phyloP scores from a whole-genome alignment of 306 rosid species.

The Luffa aegyptiaca region DNA sequence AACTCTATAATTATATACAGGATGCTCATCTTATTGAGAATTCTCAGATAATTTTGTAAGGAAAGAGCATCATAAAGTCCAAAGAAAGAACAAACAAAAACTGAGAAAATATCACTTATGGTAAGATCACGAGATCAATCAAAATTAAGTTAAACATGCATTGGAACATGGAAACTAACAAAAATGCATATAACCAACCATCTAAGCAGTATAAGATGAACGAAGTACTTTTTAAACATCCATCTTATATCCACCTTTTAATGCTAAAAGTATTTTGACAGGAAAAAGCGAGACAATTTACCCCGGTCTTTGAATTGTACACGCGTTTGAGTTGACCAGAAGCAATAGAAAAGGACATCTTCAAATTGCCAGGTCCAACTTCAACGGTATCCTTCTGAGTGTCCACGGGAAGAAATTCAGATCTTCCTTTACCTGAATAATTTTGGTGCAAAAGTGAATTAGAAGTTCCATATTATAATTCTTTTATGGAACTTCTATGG shows the following conservation, averaged over 20 bases:
- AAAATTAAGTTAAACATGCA: neutral
- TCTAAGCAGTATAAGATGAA: neutral
- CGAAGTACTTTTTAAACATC: no score
- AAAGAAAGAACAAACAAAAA: neutral
- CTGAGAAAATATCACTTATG: neutral
- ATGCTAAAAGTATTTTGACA: neutral
- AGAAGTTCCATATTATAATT: neutral
- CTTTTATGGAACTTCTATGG: neutral
- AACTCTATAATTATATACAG: neutral
- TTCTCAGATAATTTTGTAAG: no score
- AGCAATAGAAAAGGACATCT: slow-evolving; percentile 61
- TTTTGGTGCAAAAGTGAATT: slow-evolving; percentile 13
- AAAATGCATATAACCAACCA: neutral
- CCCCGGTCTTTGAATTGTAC: slow-evolving; percentile 54
- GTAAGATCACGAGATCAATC: neutral
- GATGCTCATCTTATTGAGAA: neutral
- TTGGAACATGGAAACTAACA: neutral
- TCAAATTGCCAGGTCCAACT: slow-evolving; percentile 70
- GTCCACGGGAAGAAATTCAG: slow-evolving; percentile 11
- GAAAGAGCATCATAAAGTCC: no score
- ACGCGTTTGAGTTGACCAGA: slow-evolving; percentile 76
- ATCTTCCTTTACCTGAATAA: slow-evolving; percentile 31
- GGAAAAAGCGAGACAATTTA: slow-evolving; percentile 34
- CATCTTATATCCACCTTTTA: neutral
- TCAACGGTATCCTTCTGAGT: slow-evolving; percentile 28